Base-by-base conservation (phyloP, 345 rosid genomes). In the Melaleuca alternifolia region DNA sequence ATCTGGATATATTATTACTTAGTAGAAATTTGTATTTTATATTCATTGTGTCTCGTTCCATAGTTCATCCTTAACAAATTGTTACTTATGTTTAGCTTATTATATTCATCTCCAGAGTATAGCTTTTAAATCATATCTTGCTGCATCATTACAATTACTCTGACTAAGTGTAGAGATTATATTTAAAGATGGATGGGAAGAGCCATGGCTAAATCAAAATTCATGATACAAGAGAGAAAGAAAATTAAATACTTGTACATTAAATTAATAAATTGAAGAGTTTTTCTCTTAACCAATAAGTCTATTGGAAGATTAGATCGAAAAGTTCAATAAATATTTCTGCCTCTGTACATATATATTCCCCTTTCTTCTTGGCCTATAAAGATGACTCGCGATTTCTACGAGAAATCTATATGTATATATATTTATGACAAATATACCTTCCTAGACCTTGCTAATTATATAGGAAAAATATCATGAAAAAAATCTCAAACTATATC, bases 211-310 rank as follows among this genome's bases (percentile, higher is more conserved):
- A 21, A 54, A 54, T 21, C 26, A 54, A 54, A 54, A 54, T 54
- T 21, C 59, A 54, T 21, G 59, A 54, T 21, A 4, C 3, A 54
- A 54, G n/a, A 54, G 59, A 21, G 1, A 54, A 21, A 54, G 11
- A 21, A 54, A 54, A 8, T 21, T 54, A 8, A 11, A 20, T 54
- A n/a, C n/a, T n/a, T n/a, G n/a, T n/a, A n/a, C n/a, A n/a, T n/a
- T n/a, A n/a, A n/a, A n/a, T n/a, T n/a, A n/a, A n/a, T 21, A 54
- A 11, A 54, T 54, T 54, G 59, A 20, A 21, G 3, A 0, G 0
- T 21, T 20, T 54, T 54, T 54, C 3, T 54, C 26, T 11, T 54
- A 21, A 54, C 26, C 59, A 5, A 54, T 54, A 54, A n/a, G 41
- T 41, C 41, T 41, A 2, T 41, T 41, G 41, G 41, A 41, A 41